These are phyloP conservation scores for Penicillium sp. DNA, from an alignment of 2,329 filamentous ascomycete species.

Conservation along the genomic window DNA sequence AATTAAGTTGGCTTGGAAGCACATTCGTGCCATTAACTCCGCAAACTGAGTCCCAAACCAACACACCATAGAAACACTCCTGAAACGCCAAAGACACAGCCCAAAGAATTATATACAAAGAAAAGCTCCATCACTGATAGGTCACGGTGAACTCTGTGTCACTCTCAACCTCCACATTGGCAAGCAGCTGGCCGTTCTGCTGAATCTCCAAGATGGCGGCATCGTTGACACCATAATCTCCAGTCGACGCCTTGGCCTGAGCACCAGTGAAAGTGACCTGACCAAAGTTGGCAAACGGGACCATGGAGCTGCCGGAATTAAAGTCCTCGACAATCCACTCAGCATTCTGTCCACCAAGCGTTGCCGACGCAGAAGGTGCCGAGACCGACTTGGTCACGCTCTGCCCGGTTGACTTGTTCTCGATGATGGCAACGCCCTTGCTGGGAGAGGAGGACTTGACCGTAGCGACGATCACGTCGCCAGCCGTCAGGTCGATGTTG, in stretches of 20 bases:
- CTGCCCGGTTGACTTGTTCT: slow-evolving; percentile 57
- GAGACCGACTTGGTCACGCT: slow-evolving; percentile 55
- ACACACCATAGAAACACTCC: not conserved
- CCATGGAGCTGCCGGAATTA: slow-evolving; percentile 40
- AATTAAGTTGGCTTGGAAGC: not conserved
- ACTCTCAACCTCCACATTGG: slow-evolving; percentile 29
- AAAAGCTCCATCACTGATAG: slow-evolving; percentile 14
- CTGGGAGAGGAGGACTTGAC: slow-evolving; percentile 43
- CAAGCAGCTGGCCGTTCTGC: slow-evolving; percentile 44
- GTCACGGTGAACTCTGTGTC: slow-evolving; percentile 32
- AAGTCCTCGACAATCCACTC: slow-evolving; percentile 67
- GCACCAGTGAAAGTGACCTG: slow-evolving; percentile 44
- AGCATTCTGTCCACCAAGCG: slow-evolving; percentile 58
- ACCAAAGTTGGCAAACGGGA: slow-evolving; percentile 53
- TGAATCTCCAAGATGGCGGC: slow-evolving; percentile 52
- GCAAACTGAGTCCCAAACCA: not conserved
- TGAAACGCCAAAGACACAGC: not conserved
- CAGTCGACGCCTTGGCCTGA: slow-evolving; percentile 27
- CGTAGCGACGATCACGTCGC: slow-evolving; percentile 48
- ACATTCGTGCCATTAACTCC: not conserved
- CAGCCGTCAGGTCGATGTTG: slow-evolving; percentile 49
- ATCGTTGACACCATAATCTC: slow-evolving; percentile 35
- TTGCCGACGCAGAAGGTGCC: slow-evolving; percentile 41
- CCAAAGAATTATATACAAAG: not conserved
- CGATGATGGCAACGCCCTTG: slow-evolving; percentile 50